Base-by-base conservation (phyloP, 345 rosid species). In the Acer campestre region DNA sequence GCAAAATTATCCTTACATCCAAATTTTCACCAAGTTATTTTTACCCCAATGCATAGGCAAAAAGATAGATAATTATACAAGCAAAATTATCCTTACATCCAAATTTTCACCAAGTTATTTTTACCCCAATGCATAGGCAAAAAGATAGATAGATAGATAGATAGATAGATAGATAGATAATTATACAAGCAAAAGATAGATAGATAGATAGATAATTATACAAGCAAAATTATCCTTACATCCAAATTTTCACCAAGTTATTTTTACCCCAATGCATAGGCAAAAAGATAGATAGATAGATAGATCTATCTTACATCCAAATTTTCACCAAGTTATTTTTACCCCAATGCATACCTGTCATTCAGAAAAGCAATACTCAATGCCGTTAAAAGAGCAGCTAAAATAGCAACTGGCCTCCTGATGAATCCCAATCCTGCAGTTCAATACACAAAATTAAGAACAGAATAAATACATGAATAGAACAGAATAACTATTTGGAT, bases 401-500 rank as follows among this genome's bases (percentile, higher is more conserved):
- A 82, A 71, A 96, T 87, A 4, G 98, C 88, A 42, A 92, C 86
- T 8, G 98, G 98, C 86, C 95, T 94, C 81, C 91, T 89, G 31
- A 94, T 88, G 79, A 94, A 94, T 22, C 97, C 98, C 84, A 95
- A 71, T 72, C 92, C 98, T 95, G 82, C 12, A 81, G 74, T 55
- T 59, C 13, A 7, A 59, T 61, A 48, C 29, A 27, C 23, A 58
- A 62, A 31, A 69, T 44, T 59, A 20, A 66, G 12, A 59, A 51
- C 49, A 49, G 46, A 23, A 49, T 8, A 46, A 9, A 74, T 38
- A 23, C 13, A n/a, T 7, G 10, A 40, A 66, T 11, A 1, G 12
- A 66, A 69, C 67, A 67, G 6, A 14, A 75, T 13, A 35, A 35
- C 38, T 35, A 35, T 35, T 35, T 35, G 1, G 38, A 35, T 35